These are phyloP conservation scores for Pseudisothecium myosuroides DNA, from an alignment of 225 moss, liverwort and hornwort species.

Conservation along the genomic window DNA sequence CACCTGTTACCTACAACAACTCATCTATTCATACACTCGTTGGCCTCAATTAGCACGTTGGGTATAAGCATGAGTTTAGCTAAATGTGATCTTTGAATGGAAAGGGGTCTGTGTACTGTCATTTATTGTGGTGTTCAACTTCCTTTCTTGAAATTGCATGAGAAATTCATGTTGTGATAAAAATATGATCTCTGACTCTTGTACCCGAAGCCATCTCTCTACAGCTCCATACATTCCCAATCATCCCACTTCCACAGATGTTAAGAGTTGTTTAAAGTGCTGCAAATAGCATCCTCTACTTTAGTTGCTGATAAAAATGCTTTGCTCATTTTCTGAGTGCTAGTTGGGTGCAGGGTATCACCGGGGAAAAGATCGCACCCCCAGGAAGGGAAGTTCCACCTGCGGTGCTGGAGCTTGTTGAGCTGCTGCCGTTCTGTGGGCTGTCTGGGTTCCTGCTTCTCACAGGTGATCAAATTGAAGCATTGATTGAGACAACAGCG, in stretches of 20 bases:
- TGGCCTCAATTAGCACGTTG: background rate
- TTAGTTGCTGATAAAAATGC: background rate
- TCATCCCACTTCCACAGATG: background rate
- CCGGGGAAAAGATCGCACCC: slow-evolving; percentile 21
- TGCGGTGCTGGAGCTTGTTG: slow-evolving; percentile 34
- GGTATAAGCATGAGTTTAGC: background rate
- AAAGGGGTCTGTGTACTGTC: background rate
- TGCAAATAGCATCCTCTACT: background rate
- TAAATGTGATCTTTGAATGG: background rate
- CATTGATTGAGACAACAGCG: slow-evolving; percentile 26
- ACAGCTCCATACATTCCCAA: background rate
- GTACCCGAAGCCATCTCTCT: background rate
- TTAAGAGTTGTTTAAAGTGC: background rate
- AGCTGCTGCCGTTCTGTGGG: slow-evolving; percentile 45
- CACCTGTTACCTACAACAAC: background rate
- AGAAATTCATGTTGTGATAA: background rate
- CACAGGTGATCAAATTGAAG: slow-evolving; percentile 46
- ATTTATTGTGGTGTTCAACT: background rate
- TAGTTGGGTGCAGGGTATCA: slow-evolving; percentile 23
- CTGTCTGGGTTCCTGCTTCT: slow-evolving; percentile 36
- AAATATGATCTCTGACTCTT: background rate
- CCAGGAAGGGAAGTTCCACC: slow-evolving; percentile 18
- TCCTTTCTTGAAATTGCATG: background rate
- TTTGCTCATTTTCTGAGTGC: background rate
- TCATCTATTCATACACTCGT: background rate